Evolutionary conservation across 225 moss, liverwort and hornwort genomes (phyloP).

Genomic region (Takakia lepidozioides): DNA sequence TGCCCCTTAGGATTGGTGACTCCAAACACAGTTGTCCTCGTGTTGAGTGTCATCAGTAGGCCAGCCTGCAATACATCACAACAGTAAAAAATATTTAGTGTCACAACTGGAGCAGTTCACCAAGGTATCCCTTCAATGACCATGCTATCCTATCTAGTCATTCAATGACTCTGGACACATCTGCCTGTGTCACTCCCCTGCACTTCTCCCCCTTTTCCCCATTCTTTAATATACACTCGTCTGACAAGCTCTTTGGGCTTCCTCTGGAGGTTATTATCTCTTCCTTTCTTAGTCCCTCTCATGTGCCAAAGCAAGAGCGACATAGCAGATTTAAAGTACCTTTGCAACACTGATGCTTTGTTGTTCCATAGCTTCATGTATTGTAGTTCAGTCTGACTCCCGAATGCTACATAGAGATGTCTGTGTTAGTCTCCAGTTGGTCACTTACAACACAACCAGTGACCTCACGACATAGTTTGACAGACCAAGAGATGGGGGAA

Average conservation of each 20-base stretch:
- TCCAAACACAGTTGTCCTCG: constrained; percentile 92
- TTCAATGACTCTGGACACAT: too few species aligned
- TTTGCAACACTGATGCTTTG: constrained; percentile 99
- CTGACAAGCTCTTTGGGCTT: too few species aligned
- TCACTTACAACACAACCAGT: background rate
- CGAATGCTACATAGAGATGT: constrained; percentile 58
- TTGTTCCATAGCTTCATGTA: constrained; percentile 99
- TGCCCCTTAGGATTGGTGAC: constrained; percentile 98
- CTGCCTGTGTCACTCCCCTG: too few species aligned
- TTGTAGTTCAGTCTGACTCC: constrained; percentile 90
- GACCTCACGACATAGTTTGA: background rate
- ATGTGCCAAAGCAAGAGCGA: too few species aligned
- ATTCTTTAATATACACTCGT: too few species aligned
- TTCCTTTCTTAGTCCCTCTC: too few species aligned
- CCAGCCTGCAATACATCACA: constrained; percentile 60
- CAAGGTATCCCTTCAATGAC: too few species aligned
- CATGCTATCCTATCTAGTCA: background rate
- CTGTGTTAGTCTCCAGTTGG: background rate
- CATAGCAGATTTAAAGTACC: too few species aligned
- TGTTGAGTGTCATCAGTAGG: constrained; percentile 83
- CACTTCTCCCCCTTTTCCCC: too few species aligned
- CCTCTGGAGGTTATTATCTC: too few species aligned
- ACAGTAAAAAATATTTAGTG: background rate
- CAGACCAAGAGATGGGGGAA: too few species aligned
- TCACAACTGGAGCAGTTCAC: too few species aligned